phyloP scores from a whole-genome alignment of 2,329 filamentous ascomycete species.

The Pseudofabraea citricarpa region DNA sequence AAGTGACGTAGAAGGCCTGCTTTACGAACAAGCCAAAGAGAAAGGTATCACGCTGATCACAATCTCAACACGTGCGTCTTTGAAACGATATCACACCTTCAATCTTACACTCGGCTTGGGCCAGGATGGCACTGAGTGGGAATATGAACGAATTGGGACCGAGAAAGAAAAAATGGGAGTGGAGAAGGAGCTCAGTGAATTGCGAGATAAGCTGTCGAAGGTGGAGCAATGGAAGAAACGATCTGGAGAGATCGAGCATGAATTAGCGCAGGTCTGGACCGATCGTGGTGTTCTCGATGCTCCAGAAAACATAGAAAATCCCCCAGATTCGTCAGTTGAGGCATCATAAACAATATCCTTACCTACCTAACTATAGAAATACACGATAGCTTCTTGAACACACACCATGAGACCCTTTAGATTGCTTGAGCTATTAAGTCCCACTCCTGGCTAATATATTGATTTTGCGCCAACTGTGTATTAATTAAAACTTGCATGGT shows the following conservation, averaged over 20 bases:
- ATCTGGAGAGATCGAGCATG: conserved; percentile 73
- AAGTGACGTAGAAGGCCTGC: conserved; percentile 85
- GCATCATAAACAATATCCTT: no score
- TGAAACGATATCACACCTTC: conserved; percentile 94
- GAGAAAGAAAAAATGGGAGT: conserved; percentile 90
- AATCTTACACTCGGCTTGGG: conserved; percentile 83
- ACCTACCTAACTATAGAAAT: no score
- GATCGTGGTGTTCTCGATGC: conserved; percentile 11
- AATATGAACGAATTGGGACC: conserved; percentile 89
- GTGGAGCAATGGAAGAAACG: conserved; percentile 82
- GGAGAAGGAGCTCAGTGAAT: conserved; percentile 82
- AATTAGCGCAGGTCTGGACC: conserved; percentile 51
- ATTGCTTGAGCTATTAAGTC: no score
- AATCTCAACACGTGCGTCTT: conserved; percentile 86
- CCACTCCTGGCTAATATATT: no score
- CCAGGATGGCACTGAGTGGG: conserved; percentile 79
- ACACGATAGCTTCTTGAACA: no score
- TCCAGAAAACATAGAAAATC: conserved; percentile 1
- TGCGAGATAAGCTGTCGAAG: conserved; percentile 72
- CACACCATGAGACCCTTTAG: no score
- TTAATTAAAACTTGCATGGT: no score
- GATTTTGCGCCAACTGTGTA: no score
- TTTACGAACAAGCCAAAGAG: conserved; percentile 92
- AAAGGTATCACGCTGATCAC: conserved; percentile 94
- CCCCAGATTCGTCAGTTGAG: no score